phyloP scores from a whole-genome alignment of 2,329 filamentous ascomycete species.

The Dactylellina haptotyla region DNA sequence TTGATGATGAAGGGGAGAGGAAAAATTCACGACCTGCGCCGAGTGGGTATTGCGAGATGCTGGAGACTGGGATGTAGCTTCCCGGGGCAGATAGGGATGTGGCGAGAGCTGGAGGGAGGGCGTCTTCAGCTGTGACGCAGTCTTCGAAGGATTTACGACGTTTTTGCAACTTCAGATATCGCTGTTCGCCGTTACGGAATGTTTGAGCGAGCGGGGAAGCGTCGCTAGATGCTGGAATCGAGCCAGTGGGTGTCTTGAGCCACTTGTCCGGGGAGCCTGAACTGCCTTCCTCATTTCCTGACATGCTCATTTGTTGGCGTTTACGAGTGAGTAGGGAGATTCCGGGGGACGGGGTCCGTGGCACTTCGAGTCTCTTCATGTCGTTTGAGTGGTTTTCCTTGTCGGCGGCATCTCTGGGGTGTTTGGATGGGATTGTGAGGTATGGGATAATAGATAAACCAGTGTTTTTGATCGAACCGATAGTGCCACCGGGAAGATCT shows the following conservation, averaged over 20 bases:
- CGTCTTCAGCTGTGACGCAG: constrained; percentile 56
- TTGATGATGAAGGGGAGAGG: constrained; percentile 57
- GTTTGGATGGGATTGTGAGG: constrained; percentile 28
- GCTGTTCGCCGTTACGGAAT: constrained; percentile 44
- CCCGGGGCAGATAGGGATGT: constrained; percentile 49
- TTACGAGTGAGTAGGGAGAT: constrained; percentile 55
- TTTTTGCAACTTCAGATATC: constrained; percentile 54
- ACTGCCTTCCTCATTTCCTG: constrained; percentile 50
- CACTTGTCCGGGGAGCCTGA: constrained; percentile 56
- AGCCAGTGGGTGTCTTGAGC: constrained; percentile 56
- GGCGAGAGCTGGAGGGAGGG: constrained; percentile 52
- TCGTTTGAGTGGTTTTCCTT: constrained; percentile 42
- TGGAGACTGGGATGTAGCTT: constrained; percentile 51
- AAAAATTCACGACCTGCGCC: constrained; percentile 55
- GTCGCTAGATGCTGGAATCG: constrained; percentile 51
- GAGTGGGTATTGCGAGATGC: constrained; percentile 50
- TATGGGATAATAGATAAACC: constrained; percentile 45
- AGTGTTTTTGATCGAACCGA: constrained; percentile 55
- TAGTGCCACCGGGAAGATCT: constrained; percentile 55
- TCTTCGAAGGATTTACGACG: constrained; percentile 57
- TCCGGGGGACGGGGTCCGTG: constrained; percentile 49
- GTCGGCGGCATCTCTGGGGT: constrained; percentile 18
- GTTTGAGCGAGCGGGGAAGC: constrained; percentile 34
- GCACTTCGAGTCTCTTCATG: constrained; percentile 44
- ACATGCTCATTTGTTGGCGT: constrained; percentile 54